These are phyloP conservation scores for Austroboletus eburneus DNA, from an alignment of 768 basidiomycete genomes.

Conservation along the genomic window DNA sequence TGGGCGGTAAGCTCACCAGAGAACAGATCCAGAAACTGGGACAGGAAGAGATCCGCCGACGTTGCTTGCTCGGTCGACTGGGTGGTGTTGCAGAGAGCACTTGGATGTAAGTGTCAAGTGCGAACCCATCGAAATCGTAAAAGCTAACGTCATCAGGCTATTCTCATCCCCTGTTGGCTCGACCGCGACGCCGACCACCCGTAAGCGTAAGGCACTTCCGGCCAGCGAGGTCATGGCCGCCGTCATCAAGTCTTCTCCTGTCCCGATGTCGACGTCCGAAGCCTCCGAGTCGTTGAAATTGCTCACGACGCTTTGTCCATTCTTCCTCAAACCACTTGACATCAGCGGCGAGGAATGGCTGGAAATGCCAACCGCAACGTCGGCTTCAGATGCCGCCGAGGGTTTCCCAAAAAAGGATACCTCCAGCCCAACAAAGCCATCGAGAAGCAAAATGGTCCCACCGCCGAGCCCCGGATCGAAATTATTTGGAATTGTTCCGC, in stretches of 20 bases:
- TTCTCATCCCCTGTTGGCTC: constrained; percentile 63
- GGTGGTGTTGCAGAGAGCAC: constrained; percentile 81
- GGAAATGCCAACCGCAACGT: constrained; percentile 39
- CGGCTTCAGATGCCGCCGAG: constrained; percentile 15
- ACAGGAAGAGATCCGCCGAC: constrained; percentile 73
- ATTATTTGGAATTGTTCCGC: constrained; percentile 20
- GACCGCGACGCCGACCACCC: constrained; percentile 48
- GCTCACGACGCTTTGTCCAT: constrained; percentile 68
- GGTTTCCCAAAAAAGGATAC: constrained; percentile 4
- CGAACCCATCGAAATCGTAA: background rate
- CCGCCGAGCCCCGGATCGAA: constrained; percentile 41
- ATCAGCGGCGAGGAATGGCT: constrained; percentile 55
- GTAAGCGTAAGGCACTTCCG: constrained; percentile 72
- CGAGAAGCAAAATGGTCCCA: constrained; percentile 14
- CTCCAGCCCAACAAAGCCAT: constrained; percentile 38
- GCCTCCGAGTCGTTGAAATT: constrained; percentile 70
- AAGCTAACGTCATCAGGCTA: constrained; percentile 37
- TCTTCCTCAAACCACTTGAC: constrained; percentile 66
- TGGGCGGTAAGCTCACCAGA: constrained; percentile 48
- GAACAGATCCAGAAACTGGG: constrained; percentile 68
- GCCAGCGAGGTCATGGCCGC: constrained; percentile 61
- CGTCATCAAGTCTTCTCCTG: constrained; percentile 74
- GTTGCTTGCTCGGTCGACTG: constrained; percentile 74
- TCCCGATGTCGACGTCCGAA: constrained; percentile 74
- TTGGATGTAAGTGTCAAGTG: constrained; percentile 61